Percentiles rank a stretch among this genome's conserved stretches.
These are phyloP conservation scores for Fusarium veterinarium DNA, from an alignment of 2,329 filamentous ascomycete genomes.

Conservation along the genomic window DNA sequence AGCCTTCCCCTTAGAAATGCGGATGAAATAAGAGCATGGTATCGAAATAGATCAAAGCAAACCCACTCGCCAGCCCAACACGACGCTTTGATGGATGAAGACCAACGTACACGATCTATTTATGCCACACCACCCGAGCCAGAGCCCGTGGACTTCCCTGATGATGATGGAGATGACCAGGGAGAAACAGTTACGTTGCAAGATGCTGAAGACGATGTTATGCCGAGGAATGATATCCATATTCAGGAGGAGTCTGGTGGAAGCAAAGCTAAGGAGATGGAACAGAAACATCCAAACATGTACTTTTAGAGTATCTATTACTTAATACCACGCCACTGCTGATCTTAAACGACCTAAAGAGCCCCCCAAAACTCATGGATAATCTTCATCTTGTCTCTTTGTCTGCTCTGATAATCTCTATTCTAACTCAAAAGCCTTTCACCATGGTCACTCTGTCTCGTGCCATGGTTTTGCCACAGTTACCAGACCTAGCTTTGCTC, in stretches of 20 bases:
- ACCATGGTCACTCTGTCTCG: fast-evolving
- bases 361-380: fast-evolving
- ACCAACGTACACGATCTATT: not conserved
- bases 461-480: fast-evolving
- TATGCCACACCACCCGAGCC: too few species aligned
- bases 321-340: fast-evolving
- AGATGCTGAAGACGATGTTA: not conserved
- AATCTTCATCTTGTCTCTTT: too few species aligned
- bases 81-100: not conserved
- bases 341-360: not conserved
- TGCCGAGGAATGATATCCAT: not conserved
- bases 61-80: not conserved
- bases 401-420: too few species aligned
- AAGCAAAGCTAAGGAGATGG: slow-evolving; percentile 35
- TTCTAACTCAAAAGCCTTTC: not conserved
- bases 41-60: not conserved
- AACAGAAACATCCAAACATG: slow-evolving; percentile 29
- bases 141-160: not conserved
- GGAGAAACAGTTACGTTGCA: not conserved
- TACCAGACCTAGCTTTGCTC: too few species aligned
- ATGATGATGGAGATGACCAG: not conserved
- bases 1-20: slow-evolving; percentile 33
- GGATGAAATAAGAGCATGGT: slow-evolving; percentile 41
- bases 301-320: slow-evolving; percentile 31
- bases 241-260: not conserved